phyloP scores from a whole-genome alignment of 2,329 filamentous ascomycete genomes.

The Fusarium equiseti region DNA sequence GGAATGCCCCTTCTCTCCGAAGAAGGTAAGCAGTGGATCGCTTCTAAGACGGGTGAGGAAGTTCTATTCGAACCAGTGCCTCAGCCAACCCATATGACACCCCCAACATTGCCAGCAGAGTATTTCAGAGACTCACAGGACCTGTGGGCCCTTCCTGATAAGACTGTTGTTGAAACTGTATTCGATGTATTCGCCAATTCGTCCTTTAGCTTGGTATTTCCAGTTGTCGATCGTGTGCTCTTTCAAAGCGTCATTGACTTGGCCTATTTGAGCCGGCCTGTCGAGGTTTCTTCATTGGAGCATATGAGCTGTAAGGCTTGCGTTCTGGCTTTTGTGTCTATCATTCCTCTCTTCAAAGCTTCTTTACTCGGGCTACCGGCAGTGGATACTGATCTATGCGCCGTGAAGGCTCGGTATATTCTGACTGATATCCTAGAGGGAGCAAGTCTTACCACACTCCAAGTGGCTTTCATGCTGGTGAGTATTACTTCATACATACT shows the following conservation, averaged over 20 bases:
- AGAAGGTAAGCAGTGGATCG: constrained; percentile 41
- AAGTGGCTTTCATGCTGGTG: constrained; percentile 63
- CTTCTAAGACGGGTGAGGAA: constrained; percentile 34
- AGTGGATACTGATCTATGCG: constrained; percentile 57
- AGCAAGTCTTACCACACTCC: constrained; percentile 57
- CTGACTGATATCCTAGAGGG: constrained; percentile 58
- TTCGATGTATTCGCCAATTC: constrained; percentile 46
- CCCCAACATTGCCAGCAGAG: not conserved
- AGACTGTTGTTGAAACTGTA: constrained; percentile 46
- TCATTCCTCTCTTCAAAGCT: constrained; percentile 46
- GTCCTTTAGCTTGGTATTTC: constrained; percentile 60
- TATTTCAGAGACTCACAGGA: constrained; percentile 6
- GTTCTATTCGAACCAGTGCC: not conserved
- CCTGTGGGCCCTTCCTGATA: constrained; percentile 33
- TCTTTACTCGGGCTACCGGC: constrained; percentile 20
- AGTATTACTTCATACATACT: constrained; percentile 29
- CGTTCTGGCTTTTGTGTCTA: constrained; percentile 61
- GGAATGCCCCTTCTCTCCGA: constrained; percentile 41
- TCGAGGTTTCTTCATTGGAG: constrained; percentile 37
- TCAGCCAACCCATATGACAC: not conserved
- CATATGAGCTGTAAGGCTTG: constrained; percentile 58
- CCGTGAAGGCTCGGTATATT: constrained; percentile 57
- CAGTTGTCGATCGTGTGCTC: constrained; percentile 60
- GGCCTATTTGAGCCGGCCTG: constrained; percentile 55
- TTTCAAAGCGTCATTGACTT: constrained; percentile 59